These are phyloP conservation scores for Metroxylon sagu DNA, from an alignment of 176 grass and related monocot species.

Conservation along the genomic window DNA sequence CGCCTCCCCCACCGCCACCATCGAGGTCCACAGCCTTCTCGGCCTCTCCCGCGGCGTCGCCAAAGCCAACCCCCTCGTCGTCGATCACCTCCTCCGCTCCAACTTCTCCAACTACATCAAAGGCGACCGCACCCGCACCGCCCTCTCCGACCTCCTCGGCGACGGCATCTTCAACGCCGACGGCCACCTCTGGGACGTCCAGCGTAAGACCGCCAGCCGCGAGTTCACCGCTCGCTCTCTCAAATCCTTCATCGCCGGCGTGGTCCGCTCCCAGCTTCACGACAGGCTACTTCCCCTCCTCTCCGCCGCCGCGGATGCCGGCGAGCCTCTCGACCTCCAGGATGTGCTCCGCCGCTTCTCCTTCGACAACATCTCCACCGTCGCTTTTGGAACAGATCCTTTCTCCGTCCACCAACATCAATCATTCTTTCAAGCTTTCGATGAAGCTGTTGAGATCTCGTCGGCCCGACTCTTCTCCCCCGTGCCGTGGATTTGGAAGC, in stretches of 20 bases:
- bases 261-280: slow-evolving; percentile 1
- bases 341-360: slow-evolving; percentile 44
- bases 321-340: slow-evolving; percentile 33
- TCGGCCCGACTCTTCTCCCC: slow-evolving; percentile 45
- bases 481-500: slow-evolving; percentile 31
- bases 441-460: slow-evolving; percentile 47
- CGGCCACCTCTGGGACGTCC: slow-evolving; percentile 4
- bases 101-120: slow-evolving; percentile 57
- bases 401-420: slow-evolving; percentile 8
- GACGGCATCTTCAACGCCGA: slow-evolving; percentile 7
- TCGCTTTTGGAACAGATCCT: slow-evolving; percentile 47
- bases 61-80: slow-evolving; percentile 37
- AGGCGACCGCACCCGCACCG: slow-evolving; percentile 46
- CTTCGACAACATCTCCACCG: slow-evolving; percentile 49
- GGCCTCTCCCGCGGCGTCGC: slow-evolving; percentile 45
- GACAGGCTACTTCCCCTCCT: neutral
- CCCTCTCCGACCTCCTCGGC: slow-evolving; percentile 11
- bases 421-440: slow-evolving; percentile 44
- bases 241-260: slow-evolving; percentile 5
- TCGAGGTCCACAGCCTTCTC: slow-evolving; percentile 37
- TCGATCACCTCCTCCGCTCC: slow-evolving; percentile 45
- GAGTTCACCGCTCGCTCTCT: slow-evolving; percentile 10
- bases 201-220: slow-evolving; percentile 2
- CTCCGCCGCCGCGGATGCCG: slow-evolving; percentile 16
- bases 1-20: slow-evolving; percentile 37